Percentiles rank a stretch among this genome's conserved stretches.
Conservation (phyloP, 306 rosid species). For the Cucurbita ficifolia region DNA sequence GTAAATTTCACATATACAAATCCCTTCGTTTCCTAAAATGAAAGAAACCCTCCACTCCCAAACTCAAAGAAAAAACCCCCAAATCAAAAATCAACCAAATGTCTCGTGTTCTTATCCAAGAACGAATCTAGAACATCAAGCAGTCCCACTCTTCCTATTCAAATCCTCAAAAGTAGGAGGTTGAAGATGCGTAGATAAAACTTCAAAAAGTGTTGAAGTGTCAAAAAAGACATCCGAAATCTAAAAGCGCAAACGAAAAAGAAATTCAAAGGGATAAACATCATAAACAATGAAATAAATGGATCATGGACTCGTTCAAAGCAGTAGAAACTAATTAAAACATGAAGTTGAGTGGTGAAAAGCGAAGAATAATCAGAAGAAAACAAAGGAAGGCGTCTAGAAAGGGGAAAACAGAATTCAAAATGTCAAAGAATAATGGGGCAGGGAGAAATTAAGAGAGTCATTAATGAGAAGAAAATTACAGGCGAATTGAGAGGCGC, state of each 20-base stretch:
- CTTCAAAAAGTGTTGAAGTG: not conserved
- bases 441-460: not conserved
- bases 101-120: not conserved
- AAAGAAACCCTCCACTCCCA: not conserved
- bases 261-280: not conserved
- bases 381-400: not conserved
- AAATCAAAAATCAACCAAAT: not conserved
- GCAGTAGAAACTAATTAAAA: not conserved
- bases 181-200: not conserved
- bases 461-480: not conserved
- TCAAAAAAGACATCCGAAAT: not conserved
- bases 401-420: not conserved
- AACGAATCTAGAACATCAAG: not conserved
- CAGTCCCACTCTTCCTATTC: not conserved
- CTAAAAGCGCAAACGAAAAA: not conserved
- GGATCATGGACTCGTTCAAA: constrained; percentile 1
- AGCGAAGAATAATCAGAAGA: not conserved
- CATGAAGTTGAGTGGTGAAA: not conserved
- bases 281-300: not conserved
- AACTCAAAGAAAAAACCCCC: too few relatives aligned
- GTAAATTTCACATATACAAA: not conserved
- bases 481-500: not conserved
- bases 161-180: not conserved
- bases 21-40: not conserved
- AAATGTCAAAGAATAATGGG: not conserved